phyloP scores from a whole-genome alignment of 352 stramenopile species.

The Phytophthora agathidicida region DNA sequence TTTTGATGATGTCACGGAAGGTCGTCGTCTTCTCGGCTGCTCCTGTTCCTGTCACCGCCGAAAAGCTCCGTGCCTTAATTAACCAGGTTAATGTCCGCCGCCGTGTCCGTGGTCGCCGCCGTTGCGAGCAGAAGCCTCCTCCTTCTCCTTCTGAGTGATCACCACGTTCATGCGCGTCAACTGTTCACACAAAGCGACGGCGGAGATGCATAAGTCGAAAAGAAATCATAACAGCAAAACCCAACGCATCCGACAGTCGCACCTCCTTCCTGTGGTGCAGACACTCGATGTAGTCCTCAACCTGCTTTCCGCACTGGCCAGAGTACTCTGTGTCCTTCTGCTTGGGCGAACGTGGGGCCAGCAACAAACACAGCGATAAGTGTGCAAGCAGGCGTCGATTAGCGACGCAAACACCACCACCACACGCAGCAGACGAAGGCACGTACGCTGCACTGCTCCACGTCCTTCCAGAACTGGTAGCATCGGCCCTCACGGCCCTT shows the following conservation, averaged over 20 bases:
- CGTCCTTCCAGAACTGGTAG: conserved; percentile 95
- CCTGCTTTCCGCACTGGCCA: conserved; percentile 83
- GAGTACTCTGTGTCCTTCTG: conserved; percentile 86
- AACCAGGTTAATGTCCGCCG: conserved; percentile 45
- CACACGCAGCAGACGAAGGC: conserved; percentile 33
- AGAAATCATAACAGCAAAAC: not conserved
- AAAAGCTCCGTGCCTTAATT: conserved; percentile 31
- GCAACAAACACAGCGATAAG: conserved; percentile 19
- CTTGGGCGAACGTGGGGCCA: conserved; percentile 10
- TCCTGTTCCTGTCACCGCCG: not conserved
- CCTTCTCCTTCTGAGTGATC: conserved; percentile 77
- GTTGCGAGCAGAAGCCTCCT: conserved; percentile 58
- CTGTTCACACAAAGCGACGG: conserved; percentile 32
- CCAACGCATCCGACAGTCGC: not conserved
- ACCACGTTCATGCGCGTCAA: conserved; percentile 87
- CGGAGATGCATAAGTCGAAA: conserved; percentile 9
- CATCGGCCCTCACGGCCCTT: conserved; percentile 92
- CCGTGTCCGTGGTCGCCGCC: conserved; percentile 50
- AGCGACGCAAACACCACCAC: not conserved
- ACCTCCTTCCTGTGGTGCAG: conserved; percentile 96
- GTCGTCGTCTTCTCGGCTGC: conserved; percentile 6
- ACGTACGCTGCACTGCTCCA: conserved; percentile 95
- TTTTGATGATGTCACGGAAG: conserved; percentile 14
- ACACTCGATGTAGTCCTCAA: conserved; percentile 96
- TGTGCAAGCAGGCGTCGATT: not conserved